Evolutionary conservation across 1,139 yeast genomes (phyloP).

Genomic region (Zygosaccharomyces sapae): DNA sequence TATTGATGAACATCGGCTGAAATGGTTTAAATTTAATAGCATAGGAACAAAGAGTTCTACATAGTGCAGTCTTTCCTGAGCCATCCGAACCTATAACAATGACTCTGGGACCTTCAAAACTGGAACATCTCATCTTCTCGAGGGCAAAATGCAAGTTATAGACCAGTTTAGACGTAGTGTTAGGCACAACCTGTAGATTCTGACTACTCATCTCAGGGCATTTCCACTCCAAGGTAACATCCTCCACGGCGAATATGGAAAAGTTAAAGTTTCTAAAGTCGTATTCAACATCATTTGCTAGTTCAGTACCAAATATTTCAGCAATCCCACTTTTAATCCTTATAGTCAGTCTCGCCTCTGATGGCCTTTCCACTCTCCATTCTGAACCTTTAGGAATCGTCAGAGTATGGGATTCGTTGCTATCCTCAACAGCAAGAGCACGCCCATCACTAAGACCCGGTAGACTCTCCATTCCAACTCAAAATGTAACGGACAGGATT

Average conservation of each 20-base stretch:
- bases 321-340: constrained; percentile 64
- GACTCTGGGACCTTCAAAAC: constrained; percentile 57
- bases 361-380: constrained; percentile 80
- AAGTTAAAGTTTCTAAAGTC: constrained; percentile 55
- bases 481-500: no score
- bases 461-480: constrained; percentile 19
- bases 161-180: constrained; percentile 42
- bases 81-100: constrained; percentile 67
- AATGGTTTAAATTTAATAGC: constrained; percentile 63
- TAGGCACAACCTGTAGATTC: constrained; percentile 18
- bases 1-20: constrained; percentile 70
- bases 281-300: constrained; percentile 67
- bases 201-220: constrained; percentile 20
- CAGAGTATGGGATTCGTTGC: constrained; percentile 21
- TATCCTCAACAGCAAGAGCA: constrained; percentile 14
- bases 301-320: constrained; percentile 90
- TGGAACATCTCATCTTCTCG: constrained; percentile 52
- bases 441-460: constrained; percentile 24
- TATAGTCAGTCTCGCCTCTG: constrained; percentile 52
- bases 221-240: constrained; percentile 49
- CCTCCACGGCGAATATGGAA: constrained; percentile 57
- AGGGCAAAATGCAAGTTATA: constrained; percentile 71
- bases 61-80: constrained; percentile 74
- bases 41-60: constrained; percentile 67
- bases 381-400: constrained; percentile 51